Evolutionary conservation across 345 rosid species (phyloP), one percentile per base, ranked within the genome.

Genomic region (Bruguiera sexangula): DNA sequence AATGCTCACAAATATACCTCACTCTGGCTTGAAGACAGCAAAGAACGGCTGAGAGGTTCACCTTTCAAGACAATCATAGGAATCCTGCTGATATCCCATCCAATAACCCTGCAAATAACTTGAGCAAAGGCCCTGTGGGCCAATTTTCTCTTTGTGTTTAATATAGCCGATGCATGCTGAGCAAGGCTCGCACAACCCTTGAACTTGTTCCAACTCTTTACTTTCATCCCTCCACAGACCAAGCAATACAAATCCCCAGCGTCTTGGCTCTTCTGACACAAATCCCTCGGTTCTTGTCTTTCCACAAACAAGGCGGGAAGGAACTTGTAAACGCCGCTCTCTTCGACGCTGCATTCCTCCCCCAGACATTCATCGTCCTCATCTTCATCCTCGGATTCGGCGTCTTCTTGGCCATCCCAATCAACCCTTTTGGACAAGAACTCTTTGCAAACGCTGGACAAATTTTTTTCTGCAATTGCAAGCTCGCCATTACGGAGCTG

Each of bases 21-120:
- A 27, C 22, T 21, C n/a, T 6, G 55, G n/a, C 62, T 16, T 8
- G 53, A 26, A 48, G 66, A 75, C 6, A 21, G 57, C 62, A 75
- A 24, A 43, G 78, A 71, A 22, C 8, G 69, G 58, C 80, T 29
- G 18, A 78, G 78, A 63, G 83, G 83, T 75, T 71, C 68, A 0
- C 77, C 76, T 69, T 83, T 87, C 20, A 61, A 26, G 30, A 80
- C 78, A 73, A 82, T 70, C 13, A 31, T 50, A 22, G 89, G 86
- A 70, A 83, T 79, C 72, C 69, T 66, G 32, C 75, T 74, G 66
- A 82, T 52, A 67, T 88, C 95, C 93, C 96, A 90, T 32, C 88
- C 93, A 74, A 93, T 80, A 81, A 93, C 90, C 82, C 75, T 82
- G 53, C 92, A 93, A 34, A 90, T 71, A 69, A 87, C 93, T 59